Evolutionary conservation across 352 stramenopile genomes (phyloP).

Genomic region (Pythium aristosporum): DNA sequence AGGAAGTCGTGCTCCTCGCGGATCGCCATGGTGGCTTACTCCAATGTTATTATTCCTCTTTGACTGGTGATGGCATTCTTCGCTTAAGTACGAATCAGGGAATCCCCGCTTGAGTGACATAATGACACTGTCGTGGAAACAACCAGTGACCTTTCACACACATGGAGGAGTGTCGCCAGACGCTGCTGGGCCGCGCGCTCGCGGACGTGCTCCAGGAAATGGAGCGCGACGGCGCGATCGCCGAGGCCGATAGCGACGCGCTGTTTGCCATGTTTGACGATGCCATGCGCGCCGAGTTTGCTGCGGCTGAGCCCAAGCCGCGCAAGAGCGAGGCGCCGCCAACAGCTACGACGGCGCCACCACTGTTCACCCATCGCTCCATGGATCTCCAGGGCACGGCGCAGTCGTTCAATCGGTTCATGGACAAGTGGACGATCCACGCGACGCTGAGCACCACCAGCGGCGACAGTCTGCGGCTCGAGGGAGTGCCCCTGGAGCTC

Average conservation of each 20-base stretch:
- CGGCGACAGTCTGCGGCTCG: constrained; percentile 31
- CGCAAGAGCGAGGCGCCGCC: background rate
- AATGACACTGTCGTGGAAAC: background rate
- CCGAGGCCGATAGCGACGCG: constrained; percentile 36
- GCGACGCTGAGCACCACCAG: constrained; percentile 20
- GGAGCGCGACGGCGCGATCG: constrained; percentile 28
- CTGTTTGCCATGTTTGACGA: constrained; percentile 62
- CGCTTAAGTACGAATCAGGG: constrained; percentile 7
- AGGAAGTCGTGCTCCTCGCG: constrained; percentile 57
- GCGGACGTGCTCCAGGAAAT: constrained; percentile 62
- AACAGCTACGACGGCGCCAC: background rate
- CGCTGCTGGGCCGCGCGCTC: constrained; percentile 54
- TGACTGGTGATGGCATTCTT: constrained; percentile 22
- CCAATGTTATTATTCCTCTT: background rate
- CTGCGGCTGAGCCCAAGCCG: constrained; percentile 3
- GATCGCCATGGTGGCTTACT: constrained; percentile 21
- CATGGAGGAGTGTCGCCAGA: constrained; percentile 71
- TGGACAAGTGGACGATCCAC: constrained; percentile 64
- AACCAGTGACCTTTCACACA: constrained; percentile 8
- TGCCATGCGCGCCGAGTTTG: constrained; percentile 37
- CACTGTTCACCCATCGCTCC: constrained; percentile 48
- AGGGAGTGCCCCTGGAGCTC: constrained; percentile 28
- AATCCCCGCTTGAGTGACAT: constrained; percentile 40
- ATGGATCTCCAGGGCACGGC: constrained; percentile 41
- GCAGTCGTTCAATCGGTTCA: constrained; percentile 65